These are phyloP conservation scores for Xylaria scruposa DNA, from an alignment of 495 filamentous ascomycete genomes.

Conservation along the genomic window DNA sequence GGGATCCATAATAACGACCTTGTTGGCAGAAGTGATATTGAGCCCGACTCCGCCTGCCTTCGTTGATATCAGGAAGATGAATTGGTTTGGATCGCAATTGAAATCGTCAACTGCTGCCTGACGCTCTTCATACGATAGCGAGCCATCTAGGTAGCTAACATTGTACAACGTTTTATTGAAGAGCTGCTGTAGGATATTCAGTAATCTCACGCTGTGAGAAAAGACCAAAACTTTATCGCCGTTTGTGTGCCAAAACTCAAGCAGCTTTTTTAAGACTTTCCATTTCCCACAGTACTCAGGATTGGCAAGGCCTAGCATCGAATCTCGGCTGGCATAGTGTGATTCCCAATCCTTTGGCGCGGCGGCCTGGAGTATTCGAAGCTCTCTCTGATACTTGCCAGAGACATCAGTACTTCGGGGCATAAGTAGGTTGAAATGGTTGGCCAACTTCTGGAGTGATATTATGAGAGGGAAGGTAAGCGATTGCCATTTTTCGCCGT, in stretches of 20 bases:
- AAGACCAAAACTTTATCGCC: constrained; percentile 95
- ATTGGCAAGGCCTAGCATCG: constrained; percentile 81
- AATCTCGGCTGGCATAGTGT: constrained; percentile 77
- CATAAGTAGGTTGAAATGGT: constrained; percentile 89
- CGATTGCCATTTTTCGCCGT: constrained; percentile 72
- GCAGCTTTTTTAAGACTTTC: constrained; percentile 86
- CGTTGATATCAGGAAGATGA: constrained; percentile 95
- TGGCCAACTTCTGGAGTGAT: constrained; percentile 83
- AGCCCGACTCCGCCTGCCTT: constrained; percentile 86
- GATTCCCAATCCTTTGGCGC: constrained; percentile 78
- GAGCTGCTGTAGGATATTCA: constrained; percentile 84
- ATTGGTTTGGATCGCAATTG: constrained; percentile 86
- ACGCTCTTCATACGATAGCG: constrained; percentile 88
- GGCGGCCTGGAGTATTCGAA: constrained; percentile 76
- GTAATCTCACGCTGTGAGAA: constrained; percentile 82
- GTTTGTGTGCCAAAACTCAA: constrained; percentile 86
- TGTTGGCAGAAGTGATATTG: constrained; percentile 98
- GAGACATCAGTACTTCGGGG: constrained; percentile 68
- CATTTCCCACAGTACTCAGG: constrained; percentile 97
- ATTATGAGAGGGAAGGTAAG: constrained; percentile 87
- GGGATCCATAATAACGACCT: constrained; percentile 95
- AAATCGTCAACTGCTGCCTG: constrained; percentile 83
- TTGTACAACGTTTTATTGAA: constrained; percentile 92
- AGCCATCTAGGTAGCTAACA: constrained; percentile 88
- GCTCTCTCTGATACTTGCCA: constrained; percentile 84